phyloP scores from a whole-genome alignment of 345 rosid genomes.

The Syzygium oleosum region DNA sequence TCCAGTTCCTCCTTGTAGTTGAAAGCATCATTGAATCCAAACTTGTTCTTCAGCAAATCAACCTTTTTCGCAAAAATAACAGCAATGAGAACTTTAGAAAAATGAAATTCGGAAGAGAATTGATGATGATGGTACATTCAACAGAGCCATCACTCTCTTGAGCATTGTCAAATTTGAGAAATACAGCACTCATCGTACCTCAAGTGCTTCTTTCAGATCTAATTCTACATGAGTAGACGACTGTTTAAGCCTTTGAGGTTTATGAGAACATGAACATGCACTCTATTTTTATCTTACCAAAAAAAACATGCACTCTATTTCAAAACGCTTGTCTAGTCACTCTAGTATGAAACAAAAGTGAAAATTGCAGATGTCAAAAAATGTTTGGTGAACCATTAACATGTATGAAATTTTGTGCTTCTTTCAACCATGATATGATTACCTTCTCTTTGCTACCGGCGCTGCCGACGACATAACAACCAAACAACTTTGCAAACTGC shows the following conservation, averaged over 20 bases:
- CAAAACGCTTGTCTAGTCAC: neutral
- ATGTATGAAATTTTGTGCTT: neutral
- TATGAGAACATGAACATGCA: neutral
- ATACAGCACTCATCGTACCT: neutral
- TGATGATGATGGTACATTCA: neutral
- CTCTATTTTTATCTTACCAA: no score
- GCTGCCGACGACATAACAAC: constrained; percentile 53
- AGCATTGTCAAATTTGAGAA: neutral
- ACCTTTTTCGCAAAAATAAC: constrained; percentile 20
- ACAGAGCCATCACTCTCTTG: neutral
- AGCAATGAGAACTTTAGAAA: neutral
- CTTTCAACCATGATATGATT: neutral
- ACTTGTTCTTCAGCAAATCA: constrained; percentile 45
- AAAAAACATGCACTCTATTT: neutral
- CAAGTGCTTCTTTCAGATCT: neutral
- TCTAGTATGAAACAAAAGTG: neutral
- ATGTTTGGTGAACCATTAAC: neutral
- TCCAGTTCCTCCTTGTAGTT: constrained; percentile 62
- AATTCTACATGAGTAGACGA: neutral
- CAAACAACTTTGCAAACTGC: constrained; percentile 40
- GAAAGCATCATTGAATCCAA: constrained; percentile 70
- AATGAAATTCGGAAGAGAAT: neutral
- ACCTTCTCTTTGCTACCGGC: constrained; percentile 41
- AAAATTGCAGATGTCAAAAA: neutral
- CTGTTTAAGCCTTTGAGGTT: neutral